A percentile compares a stretch with the other conserved stretches of the same genome.
Conservation (phyloP, 768 basidiomycete species). For the Favolaschia claudopus region DNA sequence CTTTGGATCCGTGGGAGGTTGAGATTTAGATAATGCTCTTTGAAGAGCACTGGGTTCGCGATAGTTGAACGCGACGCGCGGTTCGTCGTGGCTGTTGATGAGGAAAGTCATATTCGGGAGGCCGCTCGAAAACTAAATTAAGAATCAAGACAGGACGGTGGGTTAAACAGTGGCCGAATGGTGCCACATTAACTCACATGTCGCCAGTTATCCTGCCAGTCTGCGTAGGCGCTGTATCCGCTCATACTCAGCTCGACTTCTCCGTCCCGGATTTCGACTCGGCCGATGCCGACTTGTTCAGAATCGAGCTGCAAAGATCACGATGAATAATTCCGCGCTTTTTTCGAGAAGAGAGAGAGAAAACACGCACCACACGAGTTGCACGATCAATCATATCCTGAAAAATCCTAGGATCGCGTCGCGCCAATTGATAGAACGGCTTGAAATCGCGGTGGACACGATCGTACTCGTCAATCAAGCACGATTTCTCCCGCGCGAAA, state of each 20-base stretch:
- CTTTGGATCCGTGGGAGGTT: background rate
- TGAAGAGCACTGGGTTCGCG: background rate
- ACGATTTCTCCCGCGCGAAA: background rate
- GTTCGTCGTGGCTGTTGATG: background rate
- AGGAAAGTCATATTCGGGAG: background rate
- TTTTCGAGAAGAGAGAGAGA: background rate
- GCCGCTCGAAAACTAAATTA: background rate
- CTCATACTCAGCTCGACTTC: too few species aligned
- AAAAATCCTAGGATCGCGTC: background rate
- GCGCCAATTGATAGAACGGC: background rate
- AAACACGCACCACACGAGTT: background rate
- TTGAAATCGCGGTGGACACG: background rate
- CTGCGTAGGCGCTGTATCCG: too few species aligned
- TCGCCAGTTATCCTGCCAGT: too few species aligned
- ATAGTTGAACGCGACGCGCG: background rate
- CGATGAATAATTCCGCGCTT: background rate
- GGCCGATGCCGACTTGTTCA: too few species aligned
- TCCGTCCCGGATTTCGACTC: too few species aligned
- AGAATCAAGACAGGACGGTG: background rate
- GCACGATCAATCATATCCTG: background rate
- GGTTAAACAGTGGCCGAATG: background rate
- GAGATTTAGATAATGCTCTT: background rate
- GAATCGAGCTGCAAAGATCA: too few species aligned
- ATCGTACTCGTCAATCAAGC: constrained; percentile 1
- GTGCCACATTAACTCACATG: background rate